Evolutionary conservation across 2,329 filamentous ascomycete species (phyloP), one percentile per base, ranked within the genome.

Genomic region (Shiraia bambusicola): DNA sequence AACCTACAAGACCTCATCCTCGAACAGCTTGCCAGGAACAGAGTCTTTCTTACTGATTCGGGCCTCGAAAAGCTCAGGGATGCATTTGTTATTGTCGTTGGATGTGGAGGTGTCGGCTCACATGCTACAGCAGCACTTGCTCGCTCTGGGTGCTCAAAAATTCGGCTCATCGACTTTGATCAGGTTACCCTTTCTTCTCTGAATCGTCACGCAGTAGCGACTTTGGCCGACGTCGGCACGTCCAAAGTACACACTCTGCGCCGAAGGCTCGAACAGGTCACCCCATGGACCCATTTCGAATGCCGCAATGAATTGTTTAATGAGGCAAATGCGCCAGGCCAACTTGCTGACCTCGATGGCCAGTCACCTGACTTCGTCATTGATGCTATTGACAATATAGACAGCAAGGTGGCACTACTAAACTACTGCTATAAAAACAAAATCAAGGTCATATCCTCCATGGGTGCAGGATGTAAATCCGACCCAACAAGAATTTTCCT

Each of bases 301-400:
- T 80, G 90, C 61, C 78, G 83, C 10, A 88, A 89, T 58, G 86
- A 95, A 64, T 84, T 97, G 35, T 96, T 94, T 67, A 82, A 83
- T 47, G 82, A 78, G 33, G 67, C 74, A 12, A 82, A 76, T 8
- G 90, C 90, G 0, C 78, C 79, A 6, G 65, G 71, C 9, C 73
- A 96, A 49, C 73, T 98, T 29, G 81, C 73, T 0, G 75, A 81
- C 0, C 90, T 88, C 83, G 70, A 74, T 52, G 82, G 75, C 12
- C 80, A 78, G 62, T 77, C 77, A 57, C 90, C 91, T 1, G 86
- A 92, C 58, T 98, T 85, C 61, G 83, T 98, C n/a, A 82, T 98
- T 26, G 93, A 98, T 69, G 94, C 92, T 15, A 98, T 98, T 54
- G 93, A 98, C 69, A 97, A 98, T 64, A 97, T 98, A 49, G 88